These are phyloP conservation scores for Moniliophthora roreri DNA, from an alignment of 1,284 basidiomycete species.

Conservation along the genomic window DNA sequence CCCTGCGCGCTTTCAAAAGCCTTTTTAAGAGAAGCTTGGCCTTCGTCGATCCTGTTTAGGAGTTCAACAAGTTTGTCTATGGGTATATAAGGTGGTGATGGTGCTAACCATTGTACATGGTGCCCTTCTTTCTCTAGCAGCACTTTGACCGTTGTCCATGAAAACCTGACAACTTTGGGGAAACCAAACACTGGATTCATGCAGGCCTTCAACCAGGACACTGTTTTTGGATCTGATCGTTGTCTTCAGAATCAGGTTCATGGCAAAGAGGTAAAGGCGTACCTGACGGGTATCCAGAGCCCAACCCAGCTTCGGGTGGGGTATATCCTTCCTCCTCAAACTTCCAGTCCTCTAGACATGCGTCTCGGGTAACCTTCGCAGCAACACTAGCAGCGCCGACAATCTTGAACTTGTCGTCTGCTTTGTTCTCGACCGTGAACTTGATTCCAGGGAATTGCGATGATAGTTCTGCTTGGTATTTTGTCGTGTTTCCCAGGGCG, in stretches of 20 bases:
- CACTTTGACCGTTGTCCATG: slow-evolving; percentile 93
- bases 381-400: slow-evolving; percentile 96
- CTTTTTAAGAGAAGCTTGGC: slow-evolving; percentile 71
- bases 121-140: slow-evolving; percentile 81
- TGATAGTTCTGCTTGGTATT: slow-evolving; percentile 82
- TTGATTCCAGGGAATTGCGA: slow-evolving; percentile 78
- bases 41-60: slow-evolving; percentile 71
- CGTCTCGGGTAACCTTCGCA: slow-evolving; percentile 94
- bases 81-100: background rate
- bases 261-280: slow-evolving; percentile 7
- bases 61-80: background rate
- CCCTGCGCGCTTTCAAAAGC: slow-evolving; percentile 71
- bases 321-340: slow-evolving; percentile 58
- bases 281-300: slow-evolving; percentile 91
- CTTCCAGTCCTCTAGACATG: slow-evolving; percentile 85
- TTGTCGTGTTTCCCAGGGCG: slow-evolving; percentile 86
- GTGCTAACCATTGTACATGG: slow-evolving; percentile 75
- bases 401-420: slow-evolving; percentile 94
- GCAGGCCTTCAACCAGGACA: slow-evolving; percentile 78
- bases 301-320: slow-evolving; percentile 38
- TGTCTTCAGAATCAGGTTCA: slow-evolving; percentile 5
- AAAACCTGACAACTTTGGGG: slow-evolving; percentile 90
- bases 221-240: slow-evolving; percentile 83
- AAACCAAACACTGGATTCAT: slow-evolving; percentile 93
- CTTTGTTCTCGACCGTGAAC: slow-evolving; percentile 92